phyloP scores from a whole-genome alignment of 148 eudicot genomes.

The Camellia sinensis region DNA sequence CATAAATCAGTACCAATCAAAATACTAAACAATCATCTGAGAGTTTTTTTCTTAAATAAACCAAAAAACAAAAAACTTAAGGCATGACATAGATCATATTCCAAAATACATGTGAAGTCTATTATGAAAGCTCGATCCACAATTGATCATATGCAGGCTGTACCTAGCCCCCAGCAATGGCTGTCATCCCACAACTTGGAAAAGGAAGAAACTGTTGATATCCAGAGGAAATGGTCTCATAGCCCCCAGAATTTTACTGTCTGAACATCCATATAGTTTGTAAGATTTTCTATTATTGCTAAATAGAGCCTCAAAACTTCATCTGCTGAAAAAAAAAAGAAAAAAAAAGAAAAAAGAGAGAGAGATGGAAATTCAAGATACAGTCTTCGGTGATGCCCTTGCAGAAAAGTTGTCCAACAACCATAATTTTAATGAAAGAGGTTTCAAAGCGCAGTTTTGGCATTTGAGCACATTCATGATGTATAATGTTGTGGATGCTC shows the following conservation, averaged over 20 bases:
- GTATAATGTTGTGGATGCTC: constrained; percentile 1
- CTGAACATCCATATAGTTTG: constrained; percentile 8
- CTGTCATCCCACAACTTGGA: constrained; percentile 18
- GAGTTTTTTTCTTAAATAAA: too few relatives aligned
- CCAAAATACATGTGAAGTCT: constrained; percentile 15
- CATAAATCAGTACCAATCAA: background rate
- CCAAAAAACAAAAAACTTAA: background rate
- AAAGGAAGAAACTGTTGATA: constrained; percentile 7
- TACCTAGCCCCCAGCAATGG: constrained; percentile 4
- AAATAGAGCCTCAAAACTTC: background rate
- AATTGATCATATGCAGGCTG: constrained; percentile 3
- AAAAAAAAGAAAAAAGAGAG: background rate
- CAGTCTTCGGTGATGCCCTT: constrained; percentile 5
- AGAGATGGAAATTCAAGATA: constrained; percentile 2
- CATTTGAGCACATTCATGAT: background rate
- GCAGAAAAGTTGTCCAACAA: background rate
- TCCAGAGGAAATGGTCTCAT: background rate
- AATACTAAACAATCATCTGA: background rate
- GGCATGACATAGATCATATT: constrained; percentile 7
- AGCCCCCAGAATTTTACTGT: background rate
- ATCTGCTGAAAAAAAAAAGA: constrained; percentile 15
- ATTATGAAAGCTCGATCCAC: constrained; percentile 9
- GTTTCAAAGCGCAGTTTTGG: background rate
- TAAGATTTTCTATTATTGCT: constrained; percentile 8
- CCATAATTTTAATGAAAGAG: background rate